phyloP scores from a whole-genome alignment of 225 moss, liverwort and hornwort genomes.

The Thuidium tamariscinum region DNA sequence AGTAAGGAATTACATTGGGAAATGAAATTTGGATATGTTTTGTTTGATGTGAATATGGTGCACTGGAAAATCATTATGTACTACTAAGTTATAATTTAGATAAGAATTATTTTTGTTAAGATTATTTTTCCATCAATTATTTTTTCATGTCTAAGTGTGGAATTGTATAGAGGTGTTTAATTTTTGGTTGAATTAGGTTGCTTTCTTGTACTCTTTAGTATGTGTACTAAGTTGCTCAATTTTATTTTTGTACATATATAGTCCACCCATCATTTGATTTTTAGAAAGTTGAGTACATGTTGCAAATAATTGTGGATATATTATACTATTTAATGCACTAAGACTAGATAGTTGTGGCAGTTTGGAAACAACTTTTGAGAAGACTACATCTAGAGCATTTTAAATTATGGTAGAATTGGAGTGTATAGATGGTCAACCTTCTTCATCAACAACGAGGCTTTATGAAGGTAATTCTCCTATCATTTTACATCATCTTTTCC shows the following conservation, averaged over 20 bases:
- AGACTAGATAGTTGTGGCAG: not conserved
- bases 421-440: fast-evolving
- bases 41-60: no score
- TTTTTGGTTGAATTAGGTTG: not conserved
- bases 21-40: no score
- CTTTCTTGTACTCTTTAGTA: not conserved
- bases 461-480: no score
- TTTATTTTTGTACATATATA: no score
- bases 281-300: not conserved
- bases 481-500: no score
- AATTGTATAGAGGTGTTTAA: no score
- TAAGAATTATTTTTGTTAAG: no score
- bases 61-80: no score
- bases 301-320: not conserved
- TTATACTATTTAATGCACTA: not conserved
- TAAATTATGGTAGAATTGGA: not conserved
- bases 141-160: no score
- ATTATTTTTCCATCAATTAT: no score
- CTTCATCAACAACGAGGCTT: not conserved
- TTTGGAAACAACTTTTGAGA: not conserved
- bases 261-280: not conserved
- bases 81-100: no score
- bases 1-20: no score
- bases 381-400: not conserved
- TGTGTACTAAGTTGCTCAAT: not conserved